These are phyloP conservation scores for Cladobotryum protrusum DNA, from an alignment of 2,329 filamentous ascomycete species.

Conservation along the genomic window DNA sequence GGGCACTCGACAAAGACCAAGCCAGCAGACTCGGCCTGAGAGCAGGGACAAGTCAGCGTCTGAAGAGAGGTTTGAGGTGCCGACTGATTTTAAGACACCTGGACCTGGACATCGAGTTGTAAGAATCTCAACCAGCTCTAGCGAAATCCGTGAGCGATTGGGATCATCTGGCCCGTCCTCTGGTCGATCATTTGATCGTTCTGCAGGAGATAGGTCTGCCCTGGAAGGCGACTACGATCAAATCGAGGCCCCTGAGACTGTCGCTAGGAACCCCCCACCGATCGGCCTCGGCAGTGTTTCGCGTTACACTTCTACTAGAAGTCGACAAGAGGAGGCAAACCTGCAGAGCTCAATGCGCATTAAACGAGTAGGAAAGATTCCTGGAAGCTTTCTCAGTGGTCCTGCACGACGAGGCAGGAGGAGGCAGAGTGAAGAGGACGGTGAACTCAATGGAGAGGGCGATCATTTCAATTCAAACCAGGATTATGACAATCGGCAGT, in stretches of 20 bases:
- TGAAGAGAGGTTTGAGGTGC: constrained; percentile 33
- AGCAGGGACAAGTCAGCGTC: constrained; percentile 34
- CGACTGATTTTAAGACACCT: constrained; percentile 47
- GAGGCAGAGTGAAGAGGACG: constrained; percentile 62
- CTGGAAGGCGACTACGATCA: constrained; percentile 38
- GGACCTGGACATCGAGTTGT: constrained; percentile 46
- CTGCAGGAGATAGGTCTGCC: constrained; percentile 26
- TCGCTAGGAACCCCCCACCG: constrained; percentile 37
- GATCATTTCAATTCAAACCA: constrained; percentile 34
- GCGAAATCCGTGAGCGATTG: constrained; percentile 35
- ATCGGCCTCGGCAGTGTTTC: constrained; percentile 47
- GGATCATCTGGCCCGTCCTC: constrained; percentile 32
- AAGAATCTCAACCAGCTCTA: constrained; percentile 48
- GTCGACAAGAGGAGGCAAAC: constrained; percentile 52
- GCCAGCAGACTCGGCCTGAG: constrained; percentile 32
- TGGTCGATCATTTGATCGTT: constrained; percentile 30
- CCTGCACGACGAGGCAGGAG: constrained; percentile 70
- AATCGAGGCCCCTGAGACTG: constrained; percentile 44
- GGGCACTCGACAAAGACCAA: constrained; percentile 21
- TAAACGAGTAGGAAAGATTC: constrained; percentile 68
- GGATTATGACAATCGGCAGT: constrained; percentile 36
- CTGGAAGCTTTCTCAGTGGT: constrained; percentile 72
- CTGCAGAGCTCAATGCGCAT: constrained; percentile 69
- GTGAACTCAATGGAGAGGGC: constrained; percentile 37
- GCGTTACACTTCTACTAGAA: constrained; percentile 44